Evolutionary conservation across 2,329 filamentous ascomycete species (phyloP).

Genomic region (Bipolaris cookei): DNA sequence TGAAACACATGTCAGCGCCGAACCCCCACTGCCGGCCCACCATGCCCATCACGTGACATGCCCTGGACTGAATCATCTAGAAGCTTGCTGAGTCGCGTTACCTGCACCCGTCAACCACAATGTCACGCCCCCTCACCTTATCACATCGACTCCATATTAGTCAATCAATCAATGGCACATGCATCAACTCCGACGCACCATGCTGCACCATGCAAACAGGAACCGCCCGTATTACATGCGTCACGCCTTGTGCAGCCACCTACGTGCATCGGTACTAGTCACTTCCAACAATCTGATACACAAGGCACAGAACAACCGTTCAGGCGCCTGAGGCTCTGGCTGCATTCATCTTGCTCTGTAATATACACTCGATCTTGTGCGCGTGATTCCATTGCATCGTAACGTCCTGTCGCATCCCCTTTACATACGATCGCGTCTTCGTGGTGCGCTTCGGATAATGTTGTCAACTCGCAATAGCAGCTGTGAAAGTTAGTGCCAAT

Average conservation of each 20-base stretch:
- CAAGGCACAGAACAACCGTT: not conserved
- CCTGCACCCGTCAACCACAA: not conserved
- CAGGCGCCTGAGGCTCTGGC: slow-evolving; percentile 15
- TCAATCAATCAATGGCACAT: not conserved
- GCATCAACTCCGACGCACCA: slow-evolving; percentile 5
- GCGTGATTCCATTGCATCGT: slow-evolving; percentile 21
- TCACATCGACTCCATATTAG: no score
- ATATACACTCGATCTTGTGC: slow-evolving; percentile 39
- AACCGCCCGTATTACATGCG: slow-evolving; percentile 4
- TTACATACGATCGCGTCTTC: slow-evolving; percentile 78
- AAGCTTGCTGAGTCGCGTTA: no score
- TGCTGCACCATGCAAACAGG: not conserved
- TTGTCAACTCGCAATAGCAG: slow-evolving; percentile 93
- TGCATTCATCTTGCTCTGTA: slow-evolving; percentile 37
- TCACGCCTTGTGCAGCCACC: not conserved
- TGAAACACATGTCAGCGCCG: slow-evolving; percentile 11
- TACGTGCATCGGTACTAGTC: not conserved
- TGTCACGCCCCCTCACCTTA: no score
- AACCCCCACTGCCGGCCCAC: not conserved
- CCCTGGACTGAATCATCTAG: not conserved
- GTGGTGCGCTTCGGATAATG: slow-evolving; percentile 92
- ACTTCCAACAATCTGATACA: not conserved
- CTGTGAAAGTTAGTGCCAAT: slow-evolving; percentile 55
- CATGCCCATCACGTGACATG: not conserved
- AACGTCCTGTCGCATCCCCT: slow-evolving; percentile 17